Evolutionary conservation across 192 early-diverging fungal species (phyloP).

Genomic region (Polychytrium aggregatum): DNA sequence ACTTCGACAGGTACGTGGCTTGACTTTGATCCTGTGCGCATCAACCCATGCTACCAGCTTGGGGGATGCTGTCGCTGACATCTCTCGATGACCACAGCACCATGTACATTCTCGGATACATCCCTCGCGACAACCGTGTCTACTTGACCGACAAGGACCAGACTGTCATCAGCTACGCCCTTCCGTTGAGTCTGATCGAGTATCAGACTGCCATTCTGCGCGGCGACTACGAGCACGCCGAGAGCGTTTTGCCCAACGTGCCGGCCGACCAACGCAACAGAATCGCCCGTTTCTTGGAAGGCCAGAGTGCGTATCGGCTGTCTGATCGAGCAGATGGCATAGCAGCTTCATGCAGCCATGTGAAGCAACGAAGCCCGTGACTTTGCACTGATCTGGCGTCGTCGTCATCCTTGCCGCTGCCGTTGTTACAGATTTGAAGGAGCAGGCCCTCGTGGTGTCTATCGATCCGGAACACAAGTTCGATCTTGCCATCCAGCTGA

Average conservation of each 20-base stretch:
- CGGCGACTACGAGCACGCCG: conserved; percentile 79
- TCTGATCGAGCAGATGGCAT: too few relatives aligned
- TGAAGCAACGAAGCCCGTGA: too few relatives aligned
- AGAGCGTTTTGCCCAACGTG: conserved; percentile 68
- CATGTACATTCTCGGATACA: conserved; percentile 90
- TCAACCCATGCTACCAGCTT: too few relatives aligned
- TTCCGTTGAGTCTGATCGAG: conserved; percentile 91
- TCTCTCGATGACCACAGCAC: conserved; percentile 27
- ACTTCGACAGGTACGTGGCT: conserved; percentile 77
- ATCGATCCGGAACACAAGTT: conserved; percentile 92
- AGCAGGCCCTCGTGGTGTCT: conserved; percentile 88
- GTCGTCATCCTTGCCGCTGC: too few relatives aligned
- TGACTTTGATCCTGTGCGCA: conserved; percentile 1
- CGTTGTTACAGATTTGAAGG: conserved; percentile 64
- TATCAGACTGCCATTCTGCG: conserved; percentile 97
- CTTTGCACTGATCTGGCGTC: too few relatives aligned
- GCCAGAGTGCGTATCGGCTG: conserved; percentile 41
- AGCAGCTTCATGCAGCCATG: too few relatives aligned
- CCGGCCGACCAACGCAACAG: conserved; percentile 78
- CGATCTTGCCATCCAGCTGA: conserved; percentile 83
- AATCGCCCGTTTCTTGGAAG: conserved; percentile 92
- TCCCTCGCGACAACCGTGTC: conserved; percentile 85
- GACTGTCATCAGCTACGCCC: conserved; percentile 75
- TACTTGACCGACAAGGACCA: conserved; percentile 92
- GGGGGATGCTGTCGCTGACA: conserved; percentile 1